These are phyloP conservation scores for Neophaeococcomyces mojaviensis DNA, from an alignment of 2,329 filamentous ascomycete species.

Conservation along the genomic window DNA sequence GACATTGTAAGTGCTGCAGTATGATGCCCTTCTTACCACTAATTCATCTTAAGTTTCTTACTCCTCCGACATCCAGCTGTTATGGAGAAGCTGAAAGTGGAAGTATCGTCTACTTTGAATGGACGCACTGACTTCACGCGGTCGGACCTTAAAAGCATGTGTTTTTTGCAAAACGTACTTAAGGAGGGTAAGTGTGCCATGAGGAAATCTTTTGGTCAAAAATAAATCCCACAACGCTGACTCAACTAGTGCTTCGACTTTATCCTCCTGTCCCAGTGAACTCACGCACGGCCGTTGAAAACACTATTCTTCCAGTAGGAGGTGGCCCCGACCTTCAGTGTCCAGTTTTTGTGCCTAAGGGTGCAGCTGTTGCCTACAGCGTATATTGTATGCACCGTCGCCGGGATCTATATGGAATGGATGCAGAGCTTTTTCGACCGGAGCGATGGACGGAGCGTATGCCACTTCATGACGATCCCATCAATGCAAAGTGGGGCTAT, in stretches of 20 bases:
- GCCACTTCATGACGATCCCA: slow-evolving; percentile 36
- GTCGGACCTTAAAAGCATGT: slow-evolving; percentile 9
- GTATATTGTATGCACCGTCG: slow-evolving; percentile 46
- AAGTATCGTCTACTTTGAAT: slow-evolving; percentile 53
- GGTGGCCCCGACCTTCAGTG: slow-evolving; percentile 40
- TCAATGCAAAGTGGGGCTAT: slow-evolving; percentile 43
- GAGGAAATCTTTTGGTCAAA: slow-evolving; percentile 51
- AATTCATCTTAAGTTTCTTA: slow-evolving; percentile 50
- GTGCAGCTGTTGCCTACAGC: slow-evolving; percentile 43
- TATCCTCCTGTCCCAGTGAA: slow-evolving; percentile 76
- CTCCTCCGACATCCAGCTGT: slow-evolving; percentile 62
- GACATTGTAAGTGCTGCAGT: slow-evolving; percentile 53
- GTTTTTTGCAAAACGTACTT: slow-evolving; percentile 42
- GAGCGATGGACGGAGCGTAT: slow-evolving; percentile 45
- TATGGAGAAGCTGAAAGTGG: slow-evolving; percentile 60
- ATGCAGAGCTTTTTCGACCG: slow-evolving; percentile 39
- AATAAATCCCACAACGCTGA: too few relatives aligned
- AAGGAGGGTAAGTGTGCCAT: slow-evolving; percentile 35
- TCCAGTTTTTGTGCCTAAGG: slow-evolving; percentile 40
- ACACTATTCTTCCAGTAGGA: slow-evolving; percentile 65
- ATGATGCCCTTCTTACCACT: not conserved
- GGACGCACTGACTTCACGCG: slow-evolving; percentile 36
- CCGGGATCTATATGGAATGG: slow-evolving; percentile 34
- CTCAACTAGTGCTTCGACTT: slow-evolving; percentile 62
- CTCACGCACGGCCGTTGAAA: slow-evolving; percentile 59